Evolutionary conservation across 257 asterid genomes (phyloP), one percentile per base, ranked within the genome.

Genomic region (Vinca minor): DNA sequence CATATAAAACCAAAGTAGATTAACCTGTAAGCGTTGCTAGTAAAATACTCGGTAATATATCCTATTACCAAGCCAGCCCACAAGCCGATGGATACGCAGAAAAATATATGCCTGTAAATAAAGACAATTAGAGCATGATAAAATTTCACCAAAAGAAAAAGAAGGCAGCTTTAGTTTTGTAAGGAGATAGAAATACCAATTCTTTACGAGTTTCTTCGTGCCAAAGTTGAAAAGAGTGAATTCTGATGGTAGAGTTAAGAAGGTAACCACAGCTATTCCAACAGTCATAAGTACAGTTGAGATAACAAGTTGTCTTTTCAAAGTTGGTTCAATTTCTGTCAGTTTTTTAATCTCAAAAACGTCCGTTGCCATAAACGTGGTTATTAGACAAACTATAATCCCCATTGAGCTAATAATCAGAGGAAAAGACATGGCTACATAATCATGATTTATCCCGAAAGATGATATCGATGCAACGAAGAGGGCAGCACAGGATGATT

Each of bases 51-150:
- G 0, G 86, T 83, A 21, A 77, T 69, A 69, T 74, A 80, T 4
- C 89, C 86, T 65, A 83, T 83, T 23, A 78, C 74, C 28, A 83
- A 69, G 29, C 86, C 89, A 72, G 89, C 89, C 89, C 89, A 83
- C 44, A 83, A 72, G 52, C 89, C 86, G 73, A 78, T 80, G 29
- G 78, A 71, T 50, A 83, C 89, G 34, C 86, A 83, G 8, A 81
- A 75, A 71, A 83, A 81, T 46, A 83, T 61, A 59, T 81, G 86
- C 89, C 86, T 83, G 82, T 53, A 79, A 59, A 54, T n/a, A 39
- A 45, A 44, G 25, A 57, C 0, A 26, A 35, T 64, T 11, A 64
- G n/a, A n/a, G 13, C 20, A 12, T 14, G 18, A 29, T 2, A n/a
- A 39, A 17, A 47, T 56, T 35, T 7, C 23, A 55, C 6, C 36